Base-by-base conservation (phyloP, 352 stramenopile genomes). In the Phytophthora sp. region DNA sequence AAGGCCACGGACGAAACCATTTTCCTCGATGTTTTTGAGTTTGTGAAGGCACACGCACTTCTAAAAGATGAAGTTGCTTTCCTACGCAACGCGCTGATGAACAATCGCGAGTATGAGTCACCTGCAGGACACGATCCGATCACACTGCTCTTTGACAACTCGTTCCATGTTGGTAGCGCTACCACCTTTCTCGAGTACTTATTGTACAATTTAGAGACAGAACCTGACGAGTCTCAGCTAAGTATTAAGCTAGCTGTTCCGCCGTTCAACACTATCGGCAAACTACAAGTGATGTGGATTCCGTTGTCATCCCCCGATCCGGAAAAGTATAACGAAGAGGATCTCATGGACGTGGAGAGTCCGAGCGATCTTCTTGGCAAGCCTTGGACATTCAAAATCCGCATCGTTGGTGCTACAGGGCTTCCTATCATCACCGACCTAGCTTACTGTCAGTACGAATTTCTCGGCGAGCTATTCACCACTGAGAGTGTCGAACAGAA, bases 171-270 rank as follows among this genome's bases (percentile, higher is more conserved):
- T 30, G 91, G 90, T 23, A 97, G 87, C 31, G 87, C 88, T 21
- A 98, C 90, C 7, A 91, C 90, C n/a, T 98, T 98, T 54, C 89
- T 91, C 6, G 90, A 98, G 54, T 96, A 97, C 32, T 73, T 98
- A 35, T 63, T 97, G 10, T 97, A 98, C 72, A 94, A 94, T 42
- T 79, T 98, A 27, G 88, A 96, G 54, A 98, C 93, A 8, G 93
- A 98, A 43, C 78, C 82, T 5, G 92, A 97, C 23, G 91, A 98
- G 30, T 83, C 82, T 15, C 85, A 95, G 44, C 78, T 96, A 34
- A 94, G 90, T 20, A 82, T 98, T 54, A 97, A 97, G 65, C 87
- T 98, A 24, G 88, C 87, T 1, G 88, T 97, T 13, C 88, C 89
- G 11, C 92, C 92, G 10, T 97, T 97, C 66, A 95, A 97, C 39